Evolutionary conservation across 2,329 filamentous ascomycete species (phyloP).

Genomic region (Nigrospora osmanthi): DNA sequence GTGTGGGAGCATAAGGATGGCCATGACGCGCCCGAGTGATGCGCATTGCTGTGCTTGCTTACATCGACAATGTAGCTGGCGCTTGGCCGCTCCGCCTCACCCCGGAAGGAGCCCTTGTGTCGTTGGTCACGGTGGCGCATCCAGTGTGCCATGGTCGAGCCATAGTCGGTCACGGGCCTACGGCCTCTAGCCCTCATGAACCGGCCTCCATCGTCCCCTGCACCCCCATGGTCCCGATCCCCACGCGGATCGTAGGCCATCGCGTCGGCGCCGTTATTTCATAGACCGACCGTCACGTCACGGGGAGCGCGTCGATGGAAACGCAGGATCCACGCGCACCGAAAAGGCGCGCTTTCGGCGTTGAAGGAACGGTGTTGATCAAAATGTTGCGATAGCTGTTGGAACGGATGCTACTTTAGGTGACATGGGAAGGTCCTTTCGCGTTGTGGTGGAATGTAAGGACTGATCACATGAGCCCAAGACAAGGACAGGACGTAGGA

Average conservation of each 20-base stretch:
- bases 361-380: too few relatives aligned
- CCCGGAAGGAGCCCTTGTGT: slow-evolving; percentile 62
- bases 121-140: slow-evolving; percentile 74
- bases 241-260: slow-evolving; percentile 50
- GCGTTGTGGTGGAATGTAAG: too few relatives aligned
- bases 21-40: too few relatives aligned
- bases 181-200: slow-evolving; percentile 43
- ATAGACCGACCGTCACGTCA: background rate
- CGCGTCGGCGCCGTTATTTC: slow-evolving; percentile 6
- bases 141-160: slow-evolving; percentile 84
- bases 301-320: too few relatives aligned
- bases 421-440: too few relatives aligned
- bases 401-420: too few relatives aligned
- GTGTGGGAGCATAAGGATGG: background rate
- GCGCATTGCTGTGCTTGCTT: slow-evolving; percentile 19
- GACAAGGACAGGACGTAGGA: too few relatives aligned
- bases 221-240: slow-evolving; percentile 32
- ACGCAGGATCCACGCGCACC: too few relatives aligned
- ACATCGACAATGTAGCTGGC: slow-evolving; percentile 87
- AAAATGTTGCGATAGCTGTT: too few relatives aligned
- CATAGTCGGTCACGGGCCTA: slow-evolving; percentile 82
- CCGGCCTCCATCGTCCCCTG: slow-evolving; percentile 30
- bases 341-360: too few relatives aligned
- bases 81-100: slow-evolving; percentile 78
- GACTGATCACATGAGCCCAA: too few relatives aligned